Evolutionary conservation across 1,284 basidiomycete species (phyloP), one percentile per base, ranked within the genome.

Genomic region (Abortiporus biennis): DNA sequence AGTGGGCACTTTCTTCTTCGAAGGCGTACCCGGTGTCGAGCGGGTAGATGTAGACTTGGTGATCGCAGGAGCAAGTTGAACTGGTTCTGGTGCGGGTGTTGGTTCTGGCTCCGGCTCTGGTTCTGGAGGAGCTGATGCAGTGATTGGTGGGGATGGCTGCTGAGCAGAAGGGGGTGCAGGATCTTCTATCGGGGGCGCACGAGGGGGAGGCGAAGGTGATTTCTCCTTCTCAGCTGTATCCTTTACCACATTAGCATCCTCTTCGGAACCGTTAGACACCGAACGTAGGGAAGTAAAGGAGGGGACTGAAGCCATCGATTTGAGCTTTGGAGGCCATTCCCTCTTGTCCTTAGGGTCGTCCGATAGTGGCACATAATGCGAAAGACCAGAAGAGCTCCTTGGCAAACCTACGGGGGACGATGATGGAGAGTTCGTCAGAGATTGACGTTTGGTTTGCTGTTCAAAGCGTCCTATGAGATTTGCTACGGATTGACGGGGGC

Each of bases 401-500:
- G 40, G 32, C 11, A 23, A 21, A 9, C 32, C 31, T 11, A 27
- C 20, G 8, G 38, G 38, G 15, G 40, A 76, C n/a, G n/a, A n/a
- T n/a, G n/a, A n/a, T n/a, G n/a, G n/a, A n/a, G n/a, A n/a, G n/a
- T n/a, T n/a, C 3, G 60, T 50, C 6, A 54, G 37, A 3, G 74
- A 63, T 47, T 74, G 71, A 36, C 76, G 74, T 61, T 86, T 87
- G 44, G 69, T 77, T 63, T 85, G 81, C 55, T 76, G 81, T 59
- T 89, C 85, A 52, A 88, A 89, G 45, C 82, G 75, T 36, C 85
- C 85, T 55, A 89, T 88, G 63, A 89, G 80, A 58, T 87, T 89
- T 47, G 85, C 85, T 41, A 89, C 86, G 55, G 80, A 85, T 57
- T 73, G 73, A 48, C 86, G 80, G 39, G 85, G 85, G 56, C 81